phyloP scores from a whole-genome alignment of 192 early-diverging fungal species.

The Irineochytrium annulatum region DNA sequence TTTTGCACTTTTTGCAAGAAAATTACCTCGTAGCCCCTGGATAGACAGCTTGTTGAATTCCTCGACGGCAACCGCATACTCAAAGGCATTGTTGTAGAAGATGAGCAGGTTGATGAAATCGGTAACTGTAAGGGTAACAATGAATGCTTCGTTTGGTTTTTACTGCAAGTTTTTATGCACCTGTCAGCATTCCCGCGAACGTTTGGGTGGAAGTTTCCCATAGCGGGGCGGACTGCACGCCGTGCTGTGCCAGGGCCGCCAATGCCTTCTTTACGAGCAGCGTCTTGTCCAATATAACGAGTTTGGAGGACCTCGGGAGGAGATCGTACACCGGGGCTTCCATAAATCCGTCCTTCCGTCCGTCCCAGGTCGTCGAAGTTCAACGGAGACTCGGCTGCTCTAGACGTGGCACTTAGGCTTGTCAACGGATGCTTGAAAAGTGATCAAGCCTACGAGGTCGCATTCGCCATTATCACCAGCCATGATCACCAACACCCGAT shows the following conservation, averaged over 20 bases:
- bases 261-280: slow-evolving; percentile 90
- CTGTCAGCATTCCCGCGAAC: slow-evolving; percentile 92
- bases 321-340: too few relatives aligned
- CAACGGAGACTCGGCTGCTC: too few relatives aligned
- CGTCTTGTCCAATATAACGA: slow-evolving; percentile 88
- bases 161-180: slow-evolving; percentile 8
- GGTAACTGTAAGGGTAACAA: slow-evolving; percentile 53
- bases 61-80: slow-evolving; percentile 74
- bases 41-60: slow-evolving; percentile 83
- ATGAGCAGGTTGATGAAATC: slow-evolving; percentile 93
- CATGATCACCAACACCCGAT: too few relatives aligned
- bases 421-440: too few relatives aligned
- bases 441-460: too few relatives aligned
- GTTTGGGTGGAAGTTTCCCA: slow-evolving; percentile 76
- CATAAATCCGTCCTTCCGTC: too few relatives aligned
- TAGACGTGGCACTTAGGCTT: too few relatives aligned
- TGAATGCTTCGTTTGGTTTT: background rate
- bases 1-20: background rate
- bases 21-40: slow-evolving; percentile 57
- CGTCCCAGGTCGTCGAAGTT: too few relatives aligned
- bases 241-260: slow-evolving; percentile 88
- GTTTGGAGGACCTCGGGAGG: slow-evolving; percentile 48
- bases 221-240: slow-evolving; percentile 88
- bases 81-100: slow-evolving; percentile 71
- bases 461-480: too few relatives aligned